phyloP scores from a whole-genome alignment of 2,329 filamentous ascomycete genomes.

The Ophiostoma perfectum region DNA sequence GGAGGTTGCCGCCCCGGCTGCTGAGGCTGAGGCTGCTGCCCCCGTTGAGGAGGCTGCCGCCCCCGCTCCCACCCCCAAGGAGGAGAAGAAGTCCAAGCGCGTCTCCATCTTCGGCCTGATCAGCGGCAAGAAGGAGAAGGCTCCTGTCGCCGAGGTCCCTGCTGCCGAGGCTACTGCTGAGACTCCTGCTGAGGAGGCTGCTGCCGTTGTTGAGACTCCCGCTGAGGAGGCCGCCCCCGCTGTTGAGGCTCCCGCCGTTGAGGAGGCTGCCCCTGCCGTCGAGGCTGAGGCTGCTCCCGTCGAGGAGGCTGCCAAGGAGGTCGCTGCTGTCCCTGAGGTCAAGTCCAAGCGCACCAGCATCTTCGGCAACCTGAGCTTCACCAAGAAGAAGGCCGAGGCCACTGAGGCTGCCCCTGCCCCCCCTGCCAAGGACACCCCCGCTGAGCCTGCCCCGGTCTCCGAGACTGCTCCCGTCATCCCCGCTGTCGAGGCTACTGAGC shows the following conservation, averaged over 20 bases:
- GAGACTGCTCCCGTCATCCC: conserved; percentile 56
- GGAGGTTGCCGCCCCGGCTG: conserved; percentile 27
- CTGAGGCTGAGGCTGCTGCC: conserved; percentile 31
- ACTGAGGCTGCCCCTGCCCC: conserved; percentile 40
- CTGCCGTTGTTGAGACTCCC: conserved; percentile 30
- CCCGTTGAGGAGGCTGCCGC: conserved; percentile 28
- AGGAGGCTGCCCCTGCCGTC: conserved; percentile 34
- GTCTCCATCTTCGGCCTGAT: conserved; percentile 57
- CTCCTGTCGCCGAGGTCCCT: conserved; percentile 40
- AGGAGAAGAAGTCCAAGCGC: conserved; percentile 58
- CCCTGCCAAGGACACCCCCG: conserved; percentile 41
- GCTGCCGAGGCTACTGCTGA: conserved; percentile 28
- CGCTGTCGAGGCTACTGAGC: conserved; percentile 52
- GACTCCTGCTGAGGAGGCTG: conserved; percentile 33
- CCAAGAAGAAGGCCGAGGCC: conserved; percentile 54
- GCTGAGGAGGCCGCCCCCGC: conserved; percentile 32
- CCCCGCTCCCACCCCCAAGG: conserved; percentile 9
- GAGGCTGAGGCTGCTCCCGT: conserved; percentile 36
- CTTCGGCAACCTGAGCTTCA: conserved; percentile 50
- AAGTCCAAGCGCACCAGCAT: conserved; percentile 45
- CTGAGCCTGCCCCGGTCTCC: conserved; percentile 40
- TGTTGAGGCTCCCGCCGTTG: conserved; percentile 31
- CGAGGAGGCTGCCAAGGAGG: conserved; percentile 35
- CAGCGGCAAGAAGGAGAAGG: conserved; percentile 47
- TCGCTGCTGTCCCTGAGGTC: conserved; percentile 35